Percentiles rank a stretch among this genome's conserved stretches.
These are phyloP conservation scores for Batkoa obscura DNA, from an alignment of 371 early-diverging fungal genomes.

Conservation along the genomic window DNA sequence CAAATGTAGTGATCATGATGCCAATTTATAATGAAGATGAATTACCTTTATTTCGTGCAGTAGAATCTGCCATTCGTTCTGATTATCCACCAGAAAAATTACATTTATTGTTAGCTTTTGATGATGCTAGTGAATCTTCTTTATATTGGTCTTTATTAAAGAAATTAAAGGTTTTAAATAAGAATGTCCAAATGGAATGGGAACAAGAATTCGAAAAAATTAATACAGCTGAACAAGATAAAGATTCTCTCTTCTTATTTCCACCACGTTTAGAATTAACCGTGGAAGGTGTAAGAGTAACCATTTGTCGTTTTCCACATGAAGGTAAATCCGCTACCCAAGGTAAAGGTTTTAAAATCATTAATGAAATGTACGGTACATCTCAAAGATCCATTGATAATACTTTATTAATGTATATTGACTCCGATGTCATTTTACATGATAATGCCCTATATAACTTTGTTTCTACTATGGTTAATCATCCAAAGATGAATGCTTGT, in stretches of 20 bases:
- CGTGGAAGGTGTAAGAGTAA: constrained; percentile 2
- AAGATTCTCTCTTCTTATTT: not conserved
- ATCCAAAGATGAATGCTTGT: not conserved
- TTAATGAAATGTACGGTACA: constrained; percentile 2
- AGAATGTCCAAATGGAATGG: not conserved
- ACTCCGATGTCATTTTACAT: constrained; percentile 5
- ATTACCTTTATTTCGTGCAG: not conserved
- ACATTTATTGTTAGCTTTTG: constrained; percentile 2
- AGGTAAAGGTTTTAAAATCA: constrained; percentile 1
- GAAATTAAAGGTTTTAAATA: not conserved
- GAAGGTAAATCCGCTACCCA: constrained; percentile 6
- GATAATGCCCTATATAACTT: constrained; percentile 6
- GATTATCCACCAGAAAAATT: constrained; percentile 2
- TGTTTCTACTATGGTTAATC: not conserved
- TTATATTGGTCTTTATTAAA: constrained; percentile 4
- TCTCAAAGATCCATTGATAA: not conserved
- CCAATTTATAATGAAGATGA: constrained; percentile 5
- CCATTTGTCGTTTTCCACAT: constrained; percentile 5
- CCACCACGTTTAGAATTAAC: constrained; percentile 1
- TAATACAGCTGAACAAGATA: not conserved
- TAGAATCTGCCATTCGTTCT: constrained; percentile 2
- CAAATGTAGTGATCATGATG: constrained; percentile 6
- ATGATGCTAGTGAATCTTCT: constrained; percentile 2
- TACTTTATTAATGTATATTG: constrained; percentile 3
- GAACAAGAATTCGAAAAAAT: not conserved